A percentile compares a stretch with the other conserved stretches of the same genome.
phyloP scores from a whole-genome alignment of 2,329 filamentous ascomycete genomes.

The Colletotrichum siamense region DNA sequence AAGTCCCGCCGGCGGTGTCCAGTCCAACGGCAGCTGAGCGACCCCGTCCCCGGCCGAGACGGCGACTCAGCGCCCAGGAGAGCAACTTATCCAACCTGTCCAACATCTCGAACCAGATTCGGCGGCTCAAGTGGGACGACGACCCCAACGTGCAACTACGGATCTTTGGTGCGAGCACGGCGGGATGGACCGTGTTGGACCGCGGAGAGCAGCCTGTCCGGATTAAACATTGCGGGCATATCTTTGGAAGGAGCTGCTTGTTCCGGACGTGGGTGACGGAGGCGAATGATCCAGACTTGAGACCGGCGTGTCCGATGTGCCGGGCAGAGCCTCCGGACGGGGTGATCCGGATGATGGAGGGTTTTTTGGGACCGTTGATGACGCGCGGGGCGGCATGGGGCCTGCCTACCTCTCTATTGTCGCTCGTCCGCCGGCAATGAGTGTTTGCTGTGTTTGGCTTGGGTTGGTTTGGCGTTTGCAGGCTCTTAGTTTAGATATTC shows the following conservation, averaged over 20 bases:
- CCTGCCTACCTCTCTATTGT: neutral
- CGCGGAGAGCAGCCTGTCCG: conserved; percentile 7
- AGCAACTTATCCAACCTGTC: neutral
- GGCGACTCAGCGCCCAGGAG: neutral
- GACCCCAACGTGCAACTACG: neutral
- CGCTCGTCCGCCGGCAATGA: neutral
- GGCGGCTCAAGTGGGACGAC: neutral
- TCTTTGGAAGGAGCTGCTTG: conserved; percentile 6
- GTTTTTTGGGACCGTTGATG: neutral
- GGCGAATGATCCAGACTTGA: neutral
- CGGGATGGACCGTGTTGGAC: neutral
- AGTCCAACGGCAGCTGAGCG: neutral
- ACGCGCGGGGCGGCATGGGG: neutral
- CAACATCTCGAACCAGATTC: neutral
- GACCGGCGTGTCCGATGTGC: neutral
- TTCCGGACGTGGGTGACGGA: conserved; percentile 3
- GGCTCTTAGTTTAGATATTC: neutral
- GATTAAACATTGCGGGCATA: neutral
- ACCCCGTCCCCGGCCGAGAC: neutral
- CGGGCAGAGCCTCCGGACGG: neutral
- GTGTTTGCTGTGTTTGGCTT: neutral
- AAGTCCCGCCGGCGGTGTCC: neutral
- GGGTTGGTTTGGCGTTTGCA: neutral
- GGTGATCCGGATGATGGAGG: neutral
- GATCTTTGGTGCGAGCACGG: neutral